Base-by-base conservation (phyloP, 306 rosid genomes). In the Potentilla sterilis region DNA sequence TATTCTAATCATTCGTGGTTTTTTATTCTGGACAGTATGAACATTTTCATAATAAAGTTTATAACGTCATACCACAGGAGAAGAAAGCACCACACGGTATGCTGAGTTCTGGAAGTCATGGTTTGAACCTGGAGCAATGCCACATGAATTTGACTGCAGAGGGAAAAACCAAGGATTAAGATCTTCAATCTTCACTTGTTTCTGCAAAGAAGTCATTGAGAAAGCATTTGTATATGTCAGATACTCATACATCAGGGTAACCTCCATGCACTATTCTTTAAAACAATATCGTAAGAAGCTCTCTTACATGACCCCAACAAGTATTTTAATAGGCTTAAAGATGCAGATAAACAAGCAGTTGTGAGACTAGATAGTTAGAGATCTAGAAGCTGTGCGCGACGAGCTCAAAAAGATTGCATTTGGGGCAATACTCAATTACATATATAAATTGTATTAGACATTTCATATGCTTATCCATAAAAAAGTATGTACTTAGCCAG, bases 151-250 rank as follows among this genome's bases (percentile, higher is more conserved):
- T 75, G 92, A 78, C 67, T 93, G 97, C 72, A 92, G 79, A 80
- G 98, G 97, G 81, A 95, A 95, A 87, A 87, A 92, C 98, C 98
- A 95, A 0, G 97, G 89, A 73, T 83, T 79, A 74, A 90, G 88
- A 76, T 86, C 86, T 72, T 83, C 80, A 75, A 87, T 76, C 75
- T 90, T 80, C 72, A 83, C 46, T 64, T 79, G 83, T 55, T 79
- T 78, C 97, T 89, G 87, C 84, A 77, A 83, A 57, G 54, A 86
- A 83, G 72, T 46, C 79, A 79, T 67, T 21, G 69, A 69, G 9
- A 69, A 75, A 62, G 75, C 11, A 14, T 78, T 74, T 24, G 65
- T 9, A 72, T 51, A 42, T 10, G 55, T 73, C 64, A 48, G 69
- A 58, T 44, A 77, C 32, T 67, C 68, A 38, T 69, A 64, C 40